Base-by-base conservation (phyloP, 192 early-diverging fungal species). In the Globomyces pollinis-pini region DNA sequence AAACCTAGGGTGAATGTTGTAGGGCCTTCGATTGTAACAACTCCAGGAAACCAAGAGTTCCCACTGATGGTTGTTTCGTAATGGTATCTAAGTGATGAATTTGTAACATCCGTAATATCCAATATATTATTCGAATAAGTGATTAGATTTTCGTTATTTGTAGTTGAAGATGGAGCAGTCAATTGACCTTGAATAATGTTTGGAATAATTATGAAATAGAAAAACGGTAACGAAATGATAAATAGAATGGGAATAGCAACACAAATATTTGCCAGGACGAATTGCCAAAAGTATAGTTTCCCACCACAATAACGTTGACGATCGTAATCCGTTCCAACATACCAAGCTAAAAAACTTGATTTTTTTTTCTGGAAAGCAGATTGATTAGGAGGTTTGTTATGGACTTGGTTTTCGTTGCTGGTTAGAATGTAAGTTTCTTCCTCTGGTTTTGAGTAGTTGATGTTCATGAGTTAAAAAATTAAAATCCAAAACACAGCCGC, bases 111-210 rank as follows among this genome's bases (percentile, higher is more conserved):
- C 21, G 52, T 55, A 21, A 55, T 26, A 39, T 55, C 33, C 35
- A 39, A 26, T n/a, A n/a, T n/a, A n/a, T n/a, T n/a, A n/a, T n/a
- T n/a, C n/a, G n/a, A n/a, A n/a, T n/a, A n/a, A n/a, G n/a, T n/a
- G n/a, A n/a, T n/a, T n/a, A n/a, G n/a, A n/a, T n/a, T n/a, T n/a
- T n/a, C n/a, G 3, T 20, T 47, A 26, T 47, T 47, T 2, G 28
- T 39, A 34, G 52, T 39, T 21, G 52, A 18, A 11, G 52, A 55
- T 11, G 29, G n/a, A n/a, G n/a, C 21, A 7, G 23, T 31, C 5
- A 55, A 26, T 36, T 55, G 52, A 36, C 29, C 13, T 39, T 55
- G 52, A 55, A 55, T 55, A 26, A 21, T 26, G n/a, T 36, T 39
- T n/a, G 52, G 52, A 36, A 55, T 39, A 8, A 55, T 8, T 9